Conservation (phyloP, 306 rosid genomes). For the Luffa acutangula region DNA sequence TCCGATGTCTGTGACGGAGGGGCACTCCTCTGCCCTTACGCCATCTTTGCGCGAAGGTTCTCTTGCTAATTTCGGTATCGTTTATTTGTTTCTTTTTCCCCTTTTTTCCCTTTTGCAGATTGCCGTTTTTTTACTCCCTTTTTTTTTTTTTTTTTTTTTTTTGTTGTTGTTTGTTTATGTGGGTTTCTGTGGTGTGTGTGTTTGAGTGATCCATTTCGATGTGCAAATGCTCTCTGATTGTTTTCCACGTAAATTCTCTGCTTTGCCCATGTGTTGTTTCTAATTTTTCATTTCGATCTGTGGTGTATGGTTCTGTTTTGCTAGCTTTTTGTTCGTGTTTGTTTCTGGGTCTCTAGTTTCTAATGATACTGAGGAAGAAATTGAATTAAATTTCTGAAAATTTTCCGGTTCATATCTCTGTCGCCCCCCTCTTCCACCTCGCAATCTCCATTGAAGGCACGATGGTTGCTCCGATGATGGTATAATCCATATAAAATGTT, state of each 20-base stretch:
- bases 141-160: neutral
- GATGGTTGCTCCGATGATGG: neutral
- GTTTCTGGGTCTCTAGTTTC: neutral
- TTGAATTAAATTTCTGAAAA: neutral
- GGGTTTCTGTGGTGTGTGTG: neutral
- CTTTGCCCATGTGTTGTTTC: neutral
- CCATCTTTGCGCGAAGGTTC: conserved; percentile 44
- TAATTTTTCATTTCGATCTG: neutral
- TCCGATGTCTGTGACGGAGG: conserved; percentile 56
- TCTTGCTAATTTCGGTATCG: neutral
- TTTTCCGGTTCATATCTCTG: neutral
- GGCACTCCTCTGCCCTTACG: conserved; percentile 23
- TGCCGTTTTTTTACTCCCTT: neutral
- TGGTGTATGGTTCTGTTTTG: neutral
- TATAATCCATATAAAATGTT: neutral
- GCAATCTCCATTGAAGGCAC: neutral
- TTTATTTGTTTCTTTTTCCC: neutral
- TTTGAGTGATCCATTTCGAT: conserved; percentile 4
- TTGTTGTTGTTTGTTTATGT: neutral
- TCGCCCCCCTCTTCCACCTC: neutral
- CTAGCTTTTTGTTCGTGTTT: neutral
- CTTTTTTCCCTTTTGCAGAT: neutral
- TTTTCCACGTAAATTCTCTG: neutral
- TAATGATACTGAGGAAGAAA: neutral
- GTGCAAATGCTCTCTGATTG: neutral